phyloP scores from a whole-genome alignment of 257 asterid genomes.

The Galeopsis tetrahit region DNA sequence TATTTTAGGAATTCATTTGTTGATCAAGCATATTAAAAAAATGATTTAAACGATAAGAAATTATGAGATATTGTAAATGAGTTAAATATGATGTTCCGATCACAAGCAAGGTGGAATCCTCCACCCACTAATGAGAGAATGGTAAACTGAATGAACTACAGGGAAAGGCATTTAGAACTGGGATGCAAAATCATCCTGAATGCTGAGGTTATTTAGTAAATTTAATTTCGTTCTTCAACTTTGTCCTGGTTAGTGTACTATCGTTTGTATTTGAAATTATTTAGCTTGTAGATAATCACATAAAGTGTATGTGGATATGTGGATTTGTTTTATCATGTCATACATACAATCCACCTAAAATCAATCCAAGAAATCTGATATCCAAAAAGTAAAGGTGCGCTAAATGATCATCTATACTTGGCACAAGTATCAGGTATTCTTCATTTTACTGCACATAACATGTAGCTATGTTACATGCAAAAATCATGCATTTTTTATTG shows the following conservation, averaged over 20 bases:
- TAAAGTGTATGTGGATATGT: background rate
- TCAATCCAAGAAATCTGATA: background rate
- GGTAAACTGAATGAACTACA: no score
- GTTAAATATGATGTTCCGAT: no score
- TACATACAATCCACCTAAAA: background rate
- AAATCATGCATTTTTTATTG: background rate
- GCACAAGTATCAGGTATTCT: conserved; percentile 2
- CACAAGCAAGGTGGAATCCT: no score
- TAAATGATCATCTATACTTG: background rate
- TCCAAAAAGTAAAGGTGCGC: background rate
- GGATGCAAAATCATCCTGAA: background rate
- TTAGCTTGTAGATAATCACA: background rate
- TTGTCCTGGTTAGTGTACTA: background rate
- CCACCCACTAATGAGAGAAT: no score
- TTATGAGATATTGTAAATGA: no score
- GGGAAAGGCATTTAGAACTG: background rate
- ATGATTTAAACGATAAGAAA: no score
- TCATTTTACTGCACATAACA: background rate
- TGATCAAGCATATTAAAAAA: no score
- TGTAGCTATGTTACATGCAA: background rate
- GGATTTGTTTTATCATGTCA: background rate
- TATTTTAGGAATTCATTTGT: no score
- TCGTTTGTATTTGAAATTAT: background rate
- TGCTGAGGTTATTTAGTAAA: background rate
- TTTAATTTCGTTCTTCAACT: background rate